Base-by-base conservation (phyloP, 164 flowering plant genomes). In the Stephania cephalantha region DNA sequence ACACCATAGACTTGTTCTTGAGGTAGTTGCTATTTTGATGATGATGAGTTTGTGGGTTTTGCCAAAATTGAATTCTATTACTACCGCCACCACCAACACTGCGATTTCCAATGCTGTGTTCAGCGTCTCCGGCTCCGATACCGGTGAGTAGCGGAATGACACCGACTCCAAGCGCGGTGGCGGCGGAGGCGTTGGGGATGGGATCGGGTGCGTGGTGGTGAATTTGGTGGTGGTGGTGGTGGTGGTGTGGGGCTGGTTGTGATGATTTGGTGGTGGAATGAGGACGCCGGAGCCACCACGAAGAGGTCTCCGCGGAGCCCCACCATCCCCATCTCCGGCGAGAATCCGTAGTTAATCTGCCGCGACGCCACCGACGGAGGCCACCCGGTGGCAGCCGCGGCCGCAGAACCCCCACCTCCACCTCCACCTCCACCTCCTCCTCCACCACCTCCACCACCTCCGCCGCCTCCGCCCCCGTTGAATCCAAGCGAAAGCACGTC, bases 281-380 rank as follows among this genome's bases (percentile, higher is more conserved):
- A 85, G 2, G 89, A 70, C 0, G 89, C 88, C 0, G 96, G 95
- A 7, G 91, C 89, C 1, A 91, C 92, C 6, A 90, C 89, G 78
- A 88, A 85, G 64, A 88, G 81, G 73, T 87, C 91, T 5, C 87
- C 90, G 8, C 88, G 87, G 61, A 88, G 84, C 63, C 92, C 91
- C 46, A 90, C 86, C 93, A 93, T 89, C 31, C 88, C 88, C 92
- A 91, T 89, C 35, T 90, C 95, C 1, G 88, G 85, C 0, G 91
- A 78, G 66, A 87, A 80, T 22, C 86, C 84, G 82, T 88, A 90
- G 69, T 84, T 88, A 68, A 85, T 68, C 0, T 80, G 80, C 12
- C 87, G 72, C 1, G 86, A 8, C 13, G 86, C 72, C 6, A 86
- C 72, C 68, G 80, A n/a, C 42, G 78, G 7, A 78, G 71, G 78